These are phyloP conservation scores for Zygoascus biomembranicola DNA, from an alignment of 805 yeast genomes.

Conservation along the genomic window DNA sequence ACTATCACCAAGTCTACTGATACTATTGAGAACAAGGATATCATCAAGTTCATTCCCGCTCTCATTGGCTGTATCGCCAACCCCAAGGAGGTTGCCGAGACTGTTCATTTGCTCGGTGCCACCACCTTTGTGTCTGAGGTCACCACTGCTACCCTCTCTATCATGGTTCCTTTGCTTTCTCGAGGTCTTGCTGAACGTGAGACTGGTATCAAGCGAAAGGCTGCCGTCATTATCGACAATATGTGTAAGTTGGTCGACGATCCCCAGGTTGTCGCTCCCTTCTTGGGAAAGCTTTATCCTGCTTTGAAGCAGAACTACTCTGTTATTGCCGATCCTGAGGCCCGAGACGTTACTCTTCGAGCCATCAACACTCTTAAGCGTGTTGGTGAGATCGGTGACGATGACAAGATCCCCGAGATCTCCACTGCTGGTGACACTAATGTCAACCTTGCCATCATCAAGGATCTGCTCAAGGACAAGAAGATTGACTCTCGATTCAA, in stretches of 20 bases:
- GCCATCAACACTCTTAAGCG: constrained; percentile 96
- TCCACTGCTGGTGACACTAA: constrained; percentile 96
- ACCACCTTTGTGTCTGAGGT: constrained; percentile 99
- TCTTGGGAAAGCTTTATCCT: constrained; percentile 92
- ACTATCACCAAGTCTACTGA: constrained; percentile 95
- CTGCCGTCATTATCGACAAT: constrained; percentile 99
- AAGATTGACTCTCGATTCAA: constrained; percentile 65
- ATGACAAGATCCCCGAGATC: constrained; percentile 90
- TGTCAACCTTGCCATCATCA: constrained; percentile 79
- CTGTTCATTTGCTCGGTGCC: constrained; percentile 98
- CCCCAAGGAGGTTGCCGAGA: constrained; percentile 97
- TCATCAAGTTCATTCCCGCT: constrained; percentile 97
- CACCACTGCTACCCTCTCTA: constrained; percentile 97
- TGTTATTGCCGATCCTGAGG: constrained; percentile 99
- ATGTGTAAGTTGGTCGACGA: constrained; percentile 99
- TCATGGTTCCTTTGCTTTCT: constrained; percentile 97
- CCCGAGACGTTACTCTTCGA: constrained; percentile 96
- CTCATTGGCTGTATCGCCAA: constrained; percentile 93
- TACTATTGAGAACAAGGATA: constrained; percentile 99
- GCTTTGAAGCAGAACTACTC: constrained; percentile 88
- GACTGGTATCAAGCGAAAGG: constrained; percentile 98
- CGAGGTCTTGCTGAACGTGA: constrained; percentile 99
- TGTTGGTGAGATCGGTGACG: constrained; percentile 93
- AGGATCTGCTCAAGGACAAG: constrained; percentile 59
- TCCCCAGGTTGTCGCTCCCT: constrained; percentile 99